Evolutionary conservation across 2,329 filamentous ascomycete species (phyloP), one percentile per base, ranked within the genome.

Genomic region (Neonectria coccinea): DNA sequence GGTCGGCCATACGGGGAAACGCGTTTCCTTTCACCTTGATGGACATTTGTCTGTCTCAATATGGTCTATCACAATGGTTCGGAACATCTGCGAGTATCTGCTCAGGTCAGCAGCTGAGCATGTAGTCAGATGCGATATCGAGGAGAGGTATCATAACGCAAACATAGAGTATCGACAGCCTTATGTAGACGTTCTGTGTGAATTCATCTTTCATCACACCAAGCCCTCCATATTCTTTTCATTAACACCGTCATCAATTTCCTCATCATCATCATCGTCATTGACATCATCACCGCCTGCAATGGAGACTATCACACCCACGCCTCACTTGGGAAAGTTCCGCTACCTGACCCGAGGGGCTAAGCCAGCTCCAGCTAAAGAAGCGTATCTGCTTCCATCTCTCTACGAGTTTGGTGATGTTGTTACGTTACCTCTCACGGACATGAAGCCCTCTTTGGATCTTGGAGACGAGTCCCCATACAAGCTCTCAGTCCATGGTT

Each of bases 401-500:
- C 52, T 56, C n/a, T 56, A 36, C 36, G 52, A 56, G 52, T 56
- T 56, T 56, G 52, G 52, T 9, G 52, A 56, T 56, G 52, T 44
- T 31, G 29, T 41, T 41, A 56, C 52, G 6, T 42, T 56, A 27
- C 52, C 52, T 56, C 33, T 56, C 52, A 56, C 52, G 33, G 52
- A 56, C 52, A 42, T 56, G 52, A 39, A 41, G 36, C 52, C 52
- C 31, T 56, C 52, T 3, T 42, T 56, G 25, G 52, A 56, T 18
- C 33, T 44, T 42, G 52, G 52, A 36, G 52, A 56, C 5, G 52
- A 56, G 14, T 56, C 52, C 20, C 52, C 52, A 25, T 56, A 56
- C 22, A 56, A 56, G 33, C 52, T 56, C 36, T 42, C 31, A 14
- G 36, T 56, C 41, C 52, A 56, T 56, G 52, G 52, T 3, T 56